phyloP scores from a whole-genome alignment of 139 green algal genomes.

The Tetradesmus obliquus region DNA sequence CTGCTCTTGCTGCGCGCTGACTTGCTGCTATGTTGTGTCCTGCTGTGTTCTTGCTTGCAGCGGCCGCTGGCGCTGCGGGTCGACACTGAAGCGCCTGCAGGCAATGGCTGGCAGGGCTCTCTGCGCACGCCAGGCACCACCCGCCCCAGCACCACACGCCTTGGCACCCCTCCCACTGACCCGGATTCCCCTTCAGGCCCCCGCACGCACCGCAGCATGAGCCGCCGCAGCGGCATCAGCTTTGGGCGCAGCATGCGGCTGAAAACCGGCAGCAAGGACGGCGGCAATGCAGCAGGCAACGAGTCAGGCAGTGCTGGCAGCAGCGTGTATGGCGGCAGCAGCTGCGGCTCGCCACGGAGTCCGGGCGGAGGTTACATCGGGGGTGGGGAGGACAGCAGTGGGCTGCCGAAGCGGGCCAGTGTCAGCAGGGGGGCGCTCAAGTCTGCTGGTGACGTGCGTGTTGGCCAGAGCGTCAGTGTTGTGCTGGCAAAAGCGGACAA shows the following conservation, averaged over 20 bases:
- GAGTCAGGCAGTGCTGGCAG: not conserved
- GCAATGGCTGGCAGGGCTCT: not conserved
- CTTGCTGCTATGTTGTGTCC: not conserved
- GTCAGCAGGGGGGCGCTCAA: not conserved
- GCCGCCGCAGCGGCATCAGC: not conserved
- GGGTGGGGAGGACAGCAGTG: not conserved
- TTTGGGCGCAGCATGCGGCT: not conserved
- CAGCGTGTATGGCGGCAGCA: not conserved
- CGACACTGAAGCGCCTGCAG: not conserved
- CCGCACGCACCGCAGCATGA: constrained; percentile 6
- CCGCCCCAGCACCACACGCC: not conserved
- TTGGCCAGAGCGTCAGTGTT: not conserved
- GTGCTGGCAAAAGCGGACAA: constrained; percentile 11
- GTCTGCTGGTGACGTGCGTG: constrained; percentile 15
- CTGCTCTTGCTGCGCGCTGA: not conserved
- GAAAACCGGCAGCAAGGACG: not conserved
- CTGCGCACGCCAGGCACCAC: constrained; percentile 20
- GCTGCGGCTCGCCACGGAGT: not conserved
- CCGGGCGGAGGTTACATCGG: not conserved
- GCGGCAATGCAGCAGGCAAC: not conserved
- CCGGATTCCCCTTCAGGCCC: not conserved
- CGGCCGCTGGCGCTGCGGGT: not conserved
- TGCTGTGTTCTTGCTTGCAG: not conserved
- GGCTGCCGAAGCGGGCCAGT: not conserved
- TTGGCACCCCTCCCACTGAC: not conserved